Evolutionary conservation across 1,284 basidiomycete species (phyloP), one percentile per base, ranked within the genome.

Genomic region (Kwoniella shivajii): DNA sequence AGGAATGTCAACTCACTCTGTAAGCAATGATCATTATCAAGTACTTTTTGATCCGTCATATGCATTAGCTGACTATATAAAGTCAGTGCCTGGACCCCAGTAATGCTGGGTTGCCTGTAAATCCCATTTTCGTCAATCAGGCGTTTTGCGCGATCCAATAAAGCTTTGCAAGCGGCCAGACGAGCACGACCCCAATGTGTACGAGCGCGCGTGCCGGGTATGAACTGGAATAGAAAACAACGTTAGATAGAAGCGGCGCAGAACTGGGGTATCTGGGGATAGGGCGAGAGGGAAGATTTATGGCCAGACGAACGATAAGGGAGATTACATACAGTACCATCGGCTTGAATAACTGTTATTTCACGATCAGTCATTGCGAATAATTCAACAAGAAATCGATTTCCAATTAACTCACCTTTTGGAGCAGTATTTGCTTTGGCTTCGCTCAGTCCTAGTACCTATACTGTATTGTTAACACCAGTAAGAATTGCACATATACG

Each of bases 101-200:
- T 69, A 10, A 71, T 44, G 13, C 60, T 61, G 6, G 72, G 72
- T 36, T 51, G 57, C 3, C 65, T 54, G 27, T 69, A 45, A 11
- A 73, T 45, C 3, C 61, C 65, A 45, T 70, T 60, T 2, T 49
- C 31, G 44, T 73, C 71, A 34, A 73, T 68, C n/a, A 74, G 53
- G 13, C 54, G 38, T 36, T 63, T 50, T 1, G 69, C 71, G 14
- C 72, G 64, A 0, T 65, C 60, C 4, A 61, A 37, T 3, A 74
- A 63, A 13, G 68, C 72, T 37, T 57, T 62, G 53, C 71, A 74
- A 4, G 59, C 68, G 6, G 29, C 29, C 13, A 61, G 29, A 4
- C 71, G 58, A 6, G 67, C 59, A 34, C 54, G 41, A 10, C 72
- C 71, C 71, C 71, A 73, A 37, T 71, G 61, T 11, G 65, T 57